These are phyloP conservation scores for Bonnemaisonia californica DNA, from an alignment of 31 red algal species.

Conservation along the genomic window DNA sequence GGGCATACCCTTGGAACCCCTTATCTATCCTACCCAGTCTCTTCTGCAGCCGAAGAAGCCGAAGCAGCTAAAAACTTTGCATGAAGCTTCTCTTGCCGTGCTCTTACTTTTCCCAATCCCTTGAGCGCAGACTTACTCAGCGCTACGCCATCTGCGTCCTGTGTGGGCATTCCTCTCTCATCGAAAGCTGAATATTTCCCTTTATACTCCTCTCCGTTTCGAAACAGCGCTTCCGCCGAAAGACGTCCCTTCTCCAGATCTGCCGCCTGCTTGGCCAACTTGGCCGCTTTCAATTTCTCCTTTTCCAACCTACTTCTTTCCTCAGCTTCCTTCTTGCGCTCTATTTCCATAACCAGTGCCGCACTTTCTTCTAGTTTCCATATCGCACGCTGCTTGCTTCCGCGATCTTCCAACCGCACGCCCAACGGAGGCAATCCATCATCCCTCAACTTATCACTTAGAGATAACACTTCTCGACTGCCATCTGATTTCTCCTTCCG, in stretches of 20 bases:
- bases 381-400: constrained; percentile 42
- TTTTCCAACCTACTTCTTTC: constrained; percentile 43
- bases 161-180: constrained; percentile 86
- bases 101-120: constrained; percentile 67
- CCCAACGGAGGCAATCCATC: constrained; percentile 79
- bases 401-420: constrained; percentile 90
- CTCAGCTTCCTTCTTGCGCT: constrained; percentile 62
- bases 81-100: constrained; percentile 72
- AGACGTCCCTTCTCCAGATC: constrained; percentile 71
- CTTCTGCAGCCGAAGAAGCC: background rate
- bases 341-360: constrained; percentile 64
- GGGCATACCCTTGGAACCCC: too few species aligned
- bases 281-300: constrained; percentile 33
- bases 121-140: constrained; percentile 89
- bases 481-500: constrained; percentile 49
- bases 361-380: constrained; percentile 86
- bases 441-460: constrained; percentile 88
- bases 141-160: constrained; percentile 60
- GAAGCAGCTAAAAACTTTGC: constrained; percentile 59
- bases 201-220: constrained; percentile 59
- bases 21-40: background rate
- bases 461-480: constrained; percentile 47
- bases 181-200: constrained; percentile 84
- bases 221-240: constrained; percentile 69
- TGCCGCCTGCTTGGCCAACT: constrained; percentile 42